Base-by-base conservation (phyloP, 495 filamentous ascomycete genomes). In the Annulohypoxylon stygium region DNA sequence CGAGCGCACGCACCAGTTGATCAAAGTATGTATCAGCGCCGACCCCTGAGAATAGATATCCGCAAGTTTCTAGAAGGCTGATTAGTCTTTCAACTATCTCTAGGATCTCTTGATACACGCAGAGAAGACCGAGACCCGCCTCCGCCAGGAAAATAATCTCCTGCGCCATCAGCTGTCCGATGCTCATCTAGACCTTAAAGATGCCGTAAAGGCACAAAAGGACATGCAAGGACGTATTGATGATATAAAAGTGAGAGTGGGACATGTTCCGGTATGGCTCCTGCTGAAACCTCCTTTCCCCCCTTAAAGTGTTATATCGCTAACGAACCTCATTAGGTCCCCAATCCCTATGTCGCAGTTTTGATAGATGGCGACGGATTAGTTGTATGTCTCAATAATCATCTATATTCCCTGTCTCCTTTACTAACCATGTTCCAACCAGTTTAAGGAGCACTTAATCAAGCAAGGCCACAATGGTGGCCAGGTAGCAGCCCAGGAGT, bases 281-380 rank as follows among this genome's bases (percentile, higher is more conserved):
- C n/a, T 57, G 12, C 53, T 20, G 5, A 20, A 20, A 20, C 36
- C 45, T 45, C 36, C 45, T 36, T 34, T 43, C 50, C 48, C n/a
- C 43, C 47, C 16, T 26, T 26, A 51, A 47, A 37, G 71, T 66
- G 60, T 69, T 45, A 25, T 53, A 47, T 26, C 23, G 58, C 80
- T 78, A 61, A 79, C 50, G 77, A 55, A 45, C 67, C 41, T 61
- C 67, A 47, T 26, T 77, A 94, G 92, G 90, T 90, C 53, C 88
- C 87, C 57, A 91, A 94, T 83, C 89, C 91, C 8, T 95, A 93
- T 75, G 84, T 94, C 72, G 78, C 93, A 30, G 86, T 93, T 16
- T 82, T 97, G 66, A 86, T 97, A 60, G 93, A 97, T 76, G 93
- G 92, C 30, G 90, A 94, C 75, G 90, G 90, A 30, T 87, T 93